These are phyloP conservation scores for Jamesozyma rosinii DNA, from an alignment of 805 yeast species.

Conservation along the genomic window DNA sequence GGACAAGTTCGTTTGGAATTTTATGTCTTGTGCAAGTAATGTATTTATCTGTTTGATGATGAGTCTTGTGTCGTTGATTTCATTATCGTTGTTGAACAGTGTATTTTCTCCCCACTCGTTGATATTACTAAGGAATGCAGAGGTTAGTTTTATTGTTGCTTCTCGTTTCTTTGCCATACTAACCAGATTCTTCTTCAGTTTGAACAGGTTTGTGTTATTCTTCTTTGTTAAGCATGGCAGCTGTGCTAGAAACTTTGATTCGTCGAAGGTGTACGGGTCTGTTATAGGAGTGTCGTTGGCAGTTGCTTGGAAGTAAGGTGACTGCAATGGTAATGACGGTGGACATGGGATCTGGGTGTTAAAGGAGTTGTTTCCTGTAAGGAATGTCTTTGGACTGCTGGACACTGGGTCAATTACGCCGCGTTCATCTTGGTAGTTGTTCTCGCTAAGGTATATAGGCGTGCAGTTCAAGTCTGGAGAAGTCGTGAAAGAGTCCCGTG, in stretches of 20 bases:
- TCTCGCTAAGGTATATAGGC: neutral
- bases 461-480: neutral
- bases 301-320: neutral
- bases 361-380: constrained; percentile 16
- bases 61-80: constrained; percentile 1
- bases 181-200: constrained; percentile 1
- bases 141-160: neutral
- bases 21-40: constrained; percentile 18
- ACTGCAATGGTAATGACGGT: neutral
- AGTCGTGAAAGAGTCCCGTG: neutral
- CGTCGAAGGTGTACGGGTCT: neutral
- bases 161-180: constrained; percentile 2
- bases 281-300: neutral
- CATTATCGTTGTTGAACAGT: neutral
- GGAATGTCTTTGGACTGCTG: constrained; percentile 15
- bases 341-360: constrained; percentile 8
- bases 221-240: neutral
- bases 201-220: neutral
- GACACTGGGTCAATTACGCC: neutral
- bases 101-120: constrained; percentile 4
- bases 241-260: neutral
- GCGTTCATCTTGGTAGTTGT: neutral
- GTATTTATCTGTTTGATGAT: constrained; percentile 14
- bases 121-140: constrained; percentile 2
- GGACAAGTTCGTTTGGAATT: constrained; percentile 17